These are phyloP conservation scores for Rubroboletus pulcherrimus DNA, from an alignment of 768 basidiomycete species.

Conservation along the genomic window DNA sequence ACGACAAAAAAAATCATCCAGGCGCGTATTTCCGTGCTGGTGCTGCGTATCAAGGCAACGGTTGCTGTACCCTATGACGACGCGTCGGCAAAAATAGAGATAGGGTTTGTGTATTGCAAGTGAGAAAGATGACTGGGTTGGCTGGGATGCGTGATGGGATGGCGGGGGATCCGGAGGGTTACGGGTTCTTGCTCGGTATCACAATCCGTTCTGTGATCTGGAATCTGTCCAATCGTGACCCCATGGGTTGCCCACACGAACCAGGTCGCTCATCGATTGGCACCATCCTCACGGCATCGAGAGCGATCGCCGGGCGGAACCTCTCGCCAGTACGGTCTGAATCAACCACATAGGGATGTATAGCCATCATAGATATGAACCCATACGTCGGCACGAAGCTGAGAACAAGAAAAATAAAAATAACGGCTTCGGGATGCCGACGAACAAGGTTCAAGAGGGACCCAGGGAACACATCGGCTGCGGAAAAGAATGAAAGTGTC, in stretches of 20 bases:
- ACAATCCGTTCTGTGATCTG: neutral
- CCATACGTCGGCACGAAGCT: neutral
- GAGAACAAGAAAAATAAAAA: neutral
- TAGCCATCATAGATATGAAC: constrained; percentile 12
- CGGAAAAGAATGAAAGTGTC: neutral
- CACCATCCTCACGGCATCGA: constrained; percentile 10
- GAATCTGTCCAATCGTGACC: neutral
- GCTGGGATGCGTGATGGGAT: neutral
- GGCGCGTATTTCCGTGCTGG: no score
- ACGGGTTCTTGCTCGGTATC: neutral
- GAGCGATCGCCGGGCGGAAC: constrained; percentile 14
- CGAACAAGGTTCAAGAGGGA: neutral
- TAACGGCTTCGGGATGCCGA: neutral
- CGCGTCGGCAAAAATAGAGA: neutral
- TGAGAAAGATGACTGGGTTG: neutral
- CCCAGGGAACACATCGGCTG: neutral
- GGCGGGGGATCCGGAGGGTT: neutral
- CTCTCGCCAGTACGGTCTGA: constrained; percentile 3
- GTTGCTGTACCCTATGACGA: neutral
- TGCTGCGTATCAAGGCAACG: neutral
- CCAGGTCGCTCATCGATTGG: neutral
- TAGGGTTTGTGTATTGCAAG: neutral
- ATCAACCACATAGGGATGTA: constrained; percentile 12
- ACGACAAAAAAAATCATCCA: neutral
- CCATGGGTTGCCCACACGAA: neutral